Conservation (phyloP, 1,284 basidiomycete genomes). For the Cutaneotrichosporon cyanovorans region DNA sequence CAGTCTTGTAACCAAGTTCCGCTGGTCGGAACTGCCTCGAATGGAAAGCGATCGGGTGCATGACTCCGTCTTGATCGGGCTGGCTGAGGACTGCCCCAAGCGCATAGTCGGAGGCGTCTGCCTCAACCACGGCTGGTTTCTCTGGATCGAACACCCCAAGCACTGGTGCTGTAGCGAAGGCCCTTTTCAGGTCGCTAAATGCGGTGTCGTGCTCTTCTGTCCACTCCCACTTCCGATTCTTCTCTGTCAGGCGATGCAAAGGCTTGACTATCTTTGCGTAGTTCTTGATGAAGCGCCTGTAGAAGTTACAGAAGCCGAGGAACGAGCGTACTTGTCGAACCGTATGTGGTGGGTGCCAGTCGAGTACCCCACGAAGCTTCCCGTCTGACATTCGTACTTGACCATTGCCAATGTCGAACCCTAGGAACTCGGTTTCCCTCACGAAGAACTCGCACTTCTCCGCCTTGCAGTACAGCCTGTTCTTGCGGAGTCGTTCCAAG, state of each 20-base stretch:
- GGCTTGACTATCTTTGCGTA: conserved; percentile 40
- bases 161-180: no score
- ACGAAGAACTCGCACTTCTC: conserved; percentile 46
- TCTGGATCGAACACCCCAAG: conserved; percentile 43
- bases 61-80: conserved; percentile 24
- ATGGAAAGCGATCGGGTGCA: conserved; percentile 43
- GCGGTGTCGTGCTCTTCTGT: conserved; percentile 35
- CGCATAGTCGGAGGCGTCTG: conserved; percentile 36
- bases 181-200: conserved; percentile 44
- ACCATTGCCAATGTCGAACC: conserved; percentile 41
- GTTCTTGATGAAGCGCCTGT: conserved; percentile 44
- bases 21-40: conserved; percentile 35
- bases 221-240: conserved; percentile 24
- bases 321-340: conserved; percentile 43
- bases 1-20: conserved; percentile 50
- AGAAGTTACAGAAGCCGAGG: conserved; percentile 48
- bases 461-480: conserved; percentile 39
- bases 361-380: conserved; percentile 45
- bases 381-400: conserved; percentile 45
- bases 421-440: conserved; percentile 42
- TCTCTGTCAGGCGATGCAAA: conserved; percentile 23
- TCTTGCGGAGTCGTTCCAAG: conserved; percentile 36
- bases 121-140: conserved; percentile 33
- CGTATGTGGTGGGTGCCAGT: conserved; percentile 45
- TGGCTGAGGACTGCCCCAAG: conserved; percentile 33